Evolutionary conservation across 2,329 filamentous ascomycete genomes (phyloP).

Genomic region (Fusarium haematococcum): DNA sequence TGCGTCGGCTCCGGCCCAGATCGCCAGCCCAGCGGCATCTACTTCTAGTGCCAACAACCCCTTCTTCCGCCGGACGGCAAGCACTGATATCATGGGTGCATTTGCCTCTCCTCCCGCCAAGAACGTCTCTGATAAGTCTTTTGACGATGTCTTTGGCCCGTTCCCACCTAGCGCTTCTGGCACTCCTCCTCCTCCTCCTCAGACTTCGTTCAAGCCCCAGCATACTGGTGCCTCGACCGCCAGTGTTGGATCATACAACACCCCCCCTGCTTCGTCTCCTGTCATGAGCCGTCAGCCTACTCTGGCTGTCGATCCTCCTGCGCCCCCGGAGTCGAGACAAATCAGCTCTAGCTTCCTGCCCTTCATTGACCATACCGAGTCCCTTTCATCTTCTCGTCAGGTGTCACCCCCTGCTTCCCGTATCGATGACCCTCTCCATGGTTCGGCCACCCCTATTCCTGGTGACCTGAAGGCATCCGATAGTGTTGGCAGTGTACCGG

Average conservation of each 20-base stretch:
- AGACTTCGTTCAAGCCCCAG: constrained; percentile 61
- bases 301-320: constrained; percentile 65
- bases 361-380: constrained; percentile 74
- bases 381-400: constrained; percentile 81
- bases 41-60: constrained; percentile 87
- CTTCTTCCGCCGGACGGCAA: constrained; percentile 83
- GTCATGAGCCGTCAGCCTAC: constrained; percentile 72
- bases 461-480: constrained; percentile 34
- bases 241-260: constrained; percentile 64
- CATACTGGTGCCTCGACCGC: constrained; percentile 67
- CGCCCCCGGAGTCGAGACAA: constrained; percentile 80
- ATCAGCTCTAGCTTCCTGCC: constrained; percentile 82
- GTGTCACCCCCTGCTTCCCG: constrained; percentile 75
- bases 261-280: constrained; percentile 71
- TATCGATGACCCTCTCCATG: constrained; percentile 62
- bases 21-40: constrained; percentile 77
- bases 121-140: constrained; percentile 73
- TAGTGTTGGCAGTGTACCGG: constrained; percentile 39
- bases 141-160: constrained; percentile 88
- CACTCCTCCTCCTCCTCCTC: constrained; percentile 58
- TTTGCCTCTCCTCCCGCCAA: constrained; percentile 62
- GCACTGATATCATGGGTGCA: constrained; percentile 69
- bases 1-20: constrained; percentile 58
- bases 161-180: constrained; percentile 60
- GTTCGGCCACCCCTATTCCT: constrained; percentile 44